Conservation (phyloP, 75 land plant genomes). For the Chamaecyparis obtusa region DNA sequence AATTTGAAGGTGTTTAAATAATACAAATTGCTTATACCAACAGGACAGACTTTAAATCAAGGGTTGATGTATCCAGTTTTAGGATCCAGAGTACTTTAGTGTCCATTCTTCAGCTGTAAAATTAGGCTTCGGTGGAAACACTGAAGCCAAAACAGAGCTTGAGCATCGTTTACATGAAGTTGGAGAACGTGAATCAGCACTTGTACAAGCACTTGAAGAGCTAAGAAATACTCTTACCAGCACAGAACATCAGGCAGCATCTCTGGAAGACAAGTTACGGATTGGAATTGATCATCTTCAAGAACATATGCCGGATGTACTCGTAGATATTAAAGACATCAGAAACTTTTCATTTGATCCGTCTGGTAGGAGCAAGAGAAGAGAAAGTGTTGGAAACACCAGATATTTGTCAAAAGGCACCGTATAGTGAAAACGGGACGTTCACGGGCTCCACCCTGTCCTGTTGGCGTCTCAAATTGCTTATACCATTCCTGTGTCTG, state of each 20-base stretch:
- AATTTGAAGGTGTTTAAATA: no score
- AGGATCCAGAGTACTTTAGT: no score
- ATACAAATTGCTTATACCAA: no score
- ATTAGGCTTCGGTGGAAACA: no score
- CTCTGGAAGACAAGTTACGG: conserved; percentile 79
- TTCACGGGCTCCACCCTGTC: no score
- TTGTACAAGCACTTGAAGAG: conserved; percentile 92
- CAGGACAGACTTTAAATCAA: no score
- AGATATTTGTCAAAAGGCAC: no score
- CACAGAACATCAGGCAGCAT: conserved; percentile 88
- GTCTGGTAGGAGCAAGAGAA: not conserved
- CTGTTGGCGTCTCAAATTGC: no score
- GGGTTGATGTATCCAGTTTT: no score
- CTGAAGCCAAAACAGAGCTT: conserved; percentile 81
- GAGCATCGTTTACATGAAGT: conserved; percentile 78
- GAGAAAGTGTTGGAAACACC: not conserved
- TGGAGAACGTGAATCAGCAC: conserved; percentile 77
- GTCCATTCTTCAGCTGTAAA: no score
- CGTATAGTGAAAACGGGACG: no score
- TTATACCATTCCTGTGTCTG: no score
- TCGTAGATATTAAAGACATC: not conserved
- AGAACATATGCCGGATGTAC: conserved; percentile 25
- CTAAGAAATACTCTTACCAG: conserved; percentile 83
- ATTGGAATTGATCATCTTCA: conserved; percentile 93
- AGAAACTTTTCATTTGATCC: not conserved